Percentiles rank a stretch among this genome's conserved stretches.
Conservation (phyloP, 768 basidiomycete species). For the Auricularia cornea region DNA sequence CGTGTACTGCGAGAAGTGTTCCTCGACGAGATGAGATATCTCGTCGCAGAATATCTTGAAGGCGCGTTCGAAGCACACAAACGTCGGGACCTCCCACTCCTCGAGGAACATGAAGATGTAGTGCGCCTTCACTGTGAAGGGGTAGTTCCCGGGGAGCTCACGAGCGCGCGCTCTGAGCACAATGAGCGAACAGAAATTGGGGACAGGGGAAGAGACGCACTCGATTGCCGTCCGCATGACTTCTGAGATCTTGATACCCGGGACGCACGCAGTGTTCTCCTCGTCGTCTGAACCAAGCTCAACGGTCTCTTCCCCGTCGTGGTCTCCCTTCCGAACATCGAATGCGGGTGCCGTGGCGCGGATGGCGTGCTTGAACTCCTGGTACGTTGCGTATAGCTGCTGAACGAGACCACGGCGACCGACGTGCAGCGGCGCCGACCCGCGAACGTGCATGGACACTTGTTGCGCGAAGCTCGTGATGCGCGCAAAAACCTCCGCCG, state of each 20-base stretch:
- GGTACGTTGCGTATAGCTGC: neutral
- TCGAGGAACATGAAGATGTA: conserved; percentile 39
- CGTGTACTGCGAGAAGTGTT: conserved; percentile 45
- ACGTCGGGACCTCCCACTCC: conserved; percentile 44
- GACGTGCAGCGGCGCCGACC: neutral
- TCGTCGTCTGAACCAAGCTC: neutral
- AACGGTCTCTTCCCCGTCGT: neutral
- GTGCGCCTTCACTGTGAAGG: conserved; percentile 47
- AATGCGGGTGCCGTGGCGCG: neutral
- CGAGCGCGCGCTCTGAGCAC: conserved; percentile 52
- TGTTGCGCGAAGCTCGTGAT: neutral
- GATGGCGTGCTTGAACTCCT: neutral
- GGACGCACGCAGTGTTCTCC: neutral
- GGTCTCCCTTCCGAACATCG: neutral
- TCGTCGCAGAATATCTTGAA: conserved; percentile 30
- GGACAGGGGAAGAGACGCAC: neutral
- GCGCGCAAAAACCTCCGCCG: neutral
- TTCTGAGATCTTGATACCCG: neutral
- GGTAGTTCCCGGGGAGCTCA: conserved; percentile 56
- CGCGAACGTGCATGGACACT: neutral
- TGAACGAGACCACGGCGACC: neutral
- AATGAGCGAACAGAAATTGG: neutral
- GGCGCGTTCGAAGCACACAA: conserved; percentile 34
- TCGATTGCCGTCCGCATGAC: neutral
- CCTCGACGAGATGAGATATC: conserved; percentile 33